phyloP scores from a whole-genome alignment of 225 moss, liverwort and hornwort species.

The Polytrichum commune region DNA sequence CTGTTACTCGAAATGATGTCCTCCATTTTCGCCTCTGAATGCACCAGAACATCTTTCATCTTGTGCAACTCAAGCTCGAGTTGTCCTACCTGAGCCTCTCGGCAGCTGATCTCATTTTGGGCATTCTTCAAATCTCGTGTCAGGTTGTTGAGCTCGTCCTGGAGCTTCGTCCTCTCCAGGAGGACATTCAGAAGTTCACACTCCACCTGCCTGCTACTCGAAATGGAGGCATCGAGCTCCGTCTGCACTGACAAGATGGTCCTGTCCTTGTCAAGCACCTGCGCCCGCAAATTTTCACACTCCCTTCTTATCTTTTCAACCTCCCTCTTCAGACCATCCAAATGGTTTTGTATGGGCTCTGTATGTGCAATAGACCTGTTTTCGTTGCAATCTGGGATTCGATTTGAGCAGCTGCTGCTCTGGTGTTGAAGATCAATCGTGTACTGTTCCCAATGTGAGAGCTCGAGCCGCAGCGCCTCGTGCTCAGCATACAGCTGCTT shows the following conservation, averaged over 20 bases:
- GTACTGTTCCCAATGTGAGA: conserved; percentile 41
- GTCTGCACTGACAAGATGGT: conserved; percentile 28
- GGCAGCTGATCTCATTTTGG: conserved; percentile 34
- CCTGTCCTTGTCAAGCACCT: conserved; percentile 37
- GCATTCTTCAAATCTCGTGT: conserved; percentile 20
- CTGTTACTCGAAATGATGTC: conserved; percentile 23
- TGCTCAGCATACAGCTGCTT: conserved; percentile 25
- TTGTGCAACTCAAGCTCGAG: conserved; percentile 43
- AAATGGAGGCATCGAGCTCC: conserved; percentile 30
- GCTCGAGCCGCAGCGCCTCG: conserved; percentile 28
- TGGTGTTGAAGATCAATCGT: conserved; percentile 31
- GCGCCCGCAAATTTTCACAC: conserved; percentile 26
- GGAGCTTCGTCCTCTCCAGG: conserved; percentile 29
- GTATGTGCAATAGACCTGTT: conserved; percentile 7
- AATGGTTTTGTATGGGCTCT: conserved; percentile 5
- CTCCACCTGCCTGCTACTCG: conserved; percentile 30
- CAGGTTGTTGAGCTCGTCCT: conserved; percentile 21
- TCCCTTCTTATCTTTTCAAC: conserved; percentile 26
- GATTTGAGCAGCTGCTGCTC: conserved; percentile 1
- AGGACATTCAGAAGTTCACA: conserved; percentile 22
- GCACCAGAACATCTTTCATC: conserved; percentile 31
- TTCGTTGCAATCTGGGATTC: conserved; percentile 9
- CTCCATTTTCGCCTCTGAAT: conserved; percentile 41
- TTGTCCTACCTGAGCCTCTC: conserved; percentile 32
- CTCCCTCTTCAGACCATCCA: conserved; percentile 32